Percentiles rank a stretch among this genome's conserved stretches.
These are phyloP conservation scores for Musa schizocarpa DNA, from an alignment of 176 grass and related monocot species.

Conservation along the genomic window DNA sequence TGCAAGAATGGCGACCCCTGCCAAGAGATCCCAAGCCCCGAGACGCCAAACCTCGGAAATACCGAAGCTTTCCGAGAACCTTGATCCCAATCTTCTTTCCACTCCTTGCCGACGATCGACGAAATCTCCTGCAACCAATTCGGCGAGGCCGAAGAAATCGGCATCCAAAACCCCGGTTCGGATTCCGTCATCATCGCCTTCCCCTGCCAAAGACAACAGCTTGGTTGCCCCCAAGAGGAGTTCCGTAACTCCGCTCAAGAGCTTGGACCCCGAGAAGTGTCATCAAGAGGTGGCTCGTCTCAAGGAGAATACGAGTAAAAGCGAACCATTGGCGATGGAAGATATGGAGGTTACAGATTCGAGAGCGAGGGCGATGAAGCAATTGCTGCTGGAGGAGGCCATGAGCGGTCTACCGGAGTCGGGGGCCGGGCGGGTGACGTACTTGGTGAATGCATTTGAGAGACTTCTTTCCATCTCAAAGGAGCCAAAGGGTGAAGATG, in stretches of 20 bases:
- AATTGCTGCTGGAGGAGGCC: slow-evolving; percentile 30
- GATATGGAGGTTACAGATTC: background rate
- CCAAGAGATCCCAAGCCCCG: background rate
- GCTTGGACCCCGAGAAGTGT: background rate
- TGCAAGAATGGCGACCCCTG: background rate
- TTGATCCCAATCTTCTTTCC: background rate
- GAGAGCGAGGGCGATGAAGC: slow-evolving; percentile 17
- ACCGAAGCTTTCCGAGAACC: background rate
- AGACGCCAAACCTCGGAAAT: background rate
- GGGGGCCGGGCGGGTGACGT: slow-evolving; percentile 52
- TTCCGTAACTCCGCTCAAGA: background rate
- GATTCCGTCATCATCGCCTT: background rate
- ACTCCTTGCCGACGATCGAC: background rate
- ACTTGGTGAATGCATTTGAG: slow-evolving; percentile 54
- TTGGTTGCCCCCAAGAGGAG: background rate
- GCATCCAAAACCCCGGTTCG: background rate
- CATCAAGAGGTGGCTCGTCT: background rate
- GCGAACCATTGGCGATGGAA: background rate
- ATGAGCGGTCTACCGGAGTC: slow-evolving; percentile 38
- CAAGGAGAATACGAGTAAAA: no score
- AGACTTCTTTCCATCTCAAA: slow-evolving; percentile 29
- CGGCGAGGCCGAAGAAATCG: background rate
- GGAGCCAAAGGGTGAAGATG: background rate
- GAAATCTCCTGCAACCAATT: background rate
- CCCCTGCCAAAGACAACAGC: background rate